Conservation (phyloP, 2,329 filamentous ascomycete species). For the Hortaea sp. region DNA sequence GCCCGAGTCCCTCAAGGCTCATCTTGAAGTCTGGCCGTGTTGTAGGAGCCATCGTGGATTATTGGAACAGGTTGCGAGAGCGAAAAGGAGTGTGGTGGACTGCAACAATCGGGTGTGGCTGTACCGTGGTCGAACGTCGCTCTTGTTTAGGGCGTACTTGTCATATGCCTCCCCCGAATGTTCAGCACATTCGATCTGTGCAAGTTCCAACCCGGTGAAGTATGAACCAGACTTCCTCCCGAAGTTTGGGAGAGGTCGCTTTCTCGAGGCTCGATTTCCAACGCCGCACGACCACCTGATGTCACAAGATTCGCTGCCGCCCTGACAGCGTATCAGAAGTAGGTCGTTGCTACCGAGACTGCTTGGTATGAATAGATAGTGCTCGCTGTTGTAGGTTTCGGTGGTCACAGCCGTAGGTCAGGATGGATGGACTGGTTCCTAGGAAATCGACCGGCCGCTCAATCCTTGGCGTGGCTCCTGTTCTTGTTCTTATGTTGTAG, state of each 20-base stretch:
- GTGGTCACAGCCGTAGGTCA: too few relatives aligned
- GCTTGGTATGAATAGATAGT: too few relatives aligned
- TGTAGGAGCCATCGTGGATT: conserved; percentile 69
- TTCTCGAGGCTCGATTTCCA: neutral
- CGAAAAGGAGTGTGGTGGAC: conserved; percentile 7
- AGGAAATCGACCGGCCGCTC: too few relatives aligned
- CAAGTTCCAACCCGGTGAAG: neutral
- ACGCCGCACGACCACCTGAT: neutral
- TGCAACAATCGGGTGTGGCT: neutral
- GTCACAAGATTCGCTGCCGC: too few relatives aligned
- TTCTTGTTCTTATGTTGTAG: too few relatives aligned
- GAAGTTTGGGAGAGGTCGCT: neutral
- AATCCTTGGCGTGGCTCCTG: too few relatives aligned
- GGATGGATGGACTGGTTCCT: too few relatives aligned
- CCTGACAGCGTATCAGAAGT: too few relatives aligned
- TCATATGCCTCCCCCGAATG: conserved; percentile 3
- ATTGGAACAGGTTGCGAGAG: conserved; percentile 1
- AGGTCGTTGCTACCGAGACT: too few relatives aligned
- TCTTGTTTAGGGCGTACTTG: conserved; percentile 7
- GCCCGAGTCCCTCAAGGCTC: conserved; percentile 70
- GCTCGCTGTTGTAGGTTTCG: too few relatives aligned
- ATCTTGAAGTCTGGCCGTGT: conserved; percentile 74
- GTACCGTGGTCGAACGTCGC: too few relatives aligned
- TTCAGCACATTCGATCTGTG: too few relatives aligned
- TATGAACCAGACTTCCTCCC: neutral